These are phyloP conservation scores for Dioscorea dumetorum DNA, from an alignment of 106 monocot genomes.

Conservation along the genomic window DNA sequence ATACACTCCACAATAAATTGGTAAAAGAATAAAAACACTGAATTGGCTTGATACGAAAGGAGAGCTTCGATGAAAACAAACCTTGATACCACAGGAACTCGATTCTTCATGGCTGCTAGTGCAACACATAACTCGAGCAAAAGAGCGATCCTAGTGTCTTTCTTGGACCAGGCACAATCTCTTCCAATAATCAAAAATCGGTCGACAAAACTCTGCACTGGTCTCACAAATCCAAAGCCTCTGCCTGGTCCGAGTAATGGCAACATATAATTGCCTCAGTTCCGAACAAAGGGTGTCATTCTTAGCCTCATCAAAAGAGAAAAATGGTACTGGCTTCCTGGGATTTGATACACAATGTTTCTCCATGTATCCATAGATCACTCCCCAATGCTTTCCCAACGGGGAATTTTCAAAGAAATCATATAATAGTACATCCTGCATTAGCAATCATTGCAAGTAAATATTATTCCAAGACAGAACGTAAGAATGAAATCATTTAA, in stretches of 20 bases:
- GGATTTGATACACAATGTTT: constrained; percentile 5
- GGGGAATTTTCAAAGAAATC: constrained; percentile 63
- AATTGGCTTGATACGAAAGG: background rate
- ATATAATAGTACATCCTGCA: constrained; percentile 69
- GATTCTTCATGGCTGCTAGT: constrained; percentile 48
- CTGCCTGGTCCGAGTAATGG: constrained; percentile 62
- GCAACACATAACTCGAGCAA: constrained; percentile 27
- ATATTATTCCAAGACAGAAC: no score
- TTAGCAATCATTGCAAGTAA: background rate
- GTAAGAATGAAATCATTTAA: no score
- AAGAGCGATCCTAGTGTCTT: constrained; percentile 25
- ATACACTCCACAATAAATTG: background rate
- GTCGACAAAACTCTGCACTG: constrained; percentile 25
- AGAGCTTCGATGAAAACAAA: constrained; percentile 6
- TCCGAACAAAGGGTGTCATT: constrained; percentile 67
- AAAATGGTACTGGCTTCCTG: constrained; percentile 8
- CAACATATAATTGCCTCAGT: constrained; percentile 76
- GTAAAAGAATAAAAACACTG: background rate
- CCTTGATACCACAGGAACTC: constrained; percentile 50
- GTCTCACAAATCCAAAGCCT: constrained; percentile 73
- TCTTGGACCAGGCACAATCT: constrained; percentile 42
- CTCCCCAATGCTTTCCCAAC: constrained; percentile 54
- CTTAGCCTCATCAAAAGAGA: constrained; percentile 26
- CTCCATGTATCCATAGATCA: constrained; percentile 56
- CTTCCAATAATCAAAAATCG: constrained; percentile 78